Evolutionary conservation across 192 early-diverging fungal genomes (phyloP).

Genomic region (Mortierella alpina): DNA sequence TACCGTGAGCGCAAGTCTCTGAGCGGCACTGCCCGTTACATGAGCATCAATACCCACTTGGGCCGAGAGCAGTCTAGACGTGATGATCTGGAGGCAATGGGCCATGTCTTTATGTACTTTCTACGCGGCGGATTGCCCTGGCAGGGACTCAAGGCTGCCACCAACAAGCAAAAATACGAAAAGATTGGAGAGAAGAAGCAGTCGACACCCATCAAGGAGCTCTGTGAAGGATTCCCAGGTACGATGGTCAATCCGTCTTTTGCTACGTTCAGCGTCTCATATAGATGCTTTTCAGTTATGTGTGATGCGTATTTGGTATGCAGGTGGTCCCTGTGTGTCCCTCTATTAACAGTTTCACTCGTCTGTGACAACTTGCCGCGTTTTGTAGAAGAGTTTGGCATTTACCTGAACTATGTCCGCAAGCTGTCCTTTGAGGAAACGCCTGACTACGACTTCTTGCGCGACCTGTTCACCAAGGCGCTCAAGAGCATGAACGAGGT

Average conservation of each 20-base stretch:
- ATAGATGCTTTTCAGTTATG: not conserved
- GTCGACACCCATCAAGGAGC: constrained; percentile 84
- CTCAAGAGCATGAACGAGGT: constrained; percentile 73
- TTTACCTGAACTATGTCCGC: constrained; percentile 89
- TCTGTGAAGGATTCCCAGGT: constrained; percentile 90
- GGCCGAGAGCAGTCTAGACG: constrained; percentile 88
- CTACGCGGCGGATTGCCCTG: constrained; percentile 93
- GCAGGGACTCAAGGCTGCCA: constrained; percentile 97
- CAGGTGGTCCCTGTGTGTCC: not conserved
- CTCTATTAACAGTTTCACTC: not conserved
- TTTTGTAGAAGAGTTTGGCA: constrained; percentile 84
- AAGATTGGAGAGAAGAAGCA: constrained; percentile 99
- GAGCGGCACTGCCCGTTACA: constrained; percentile 96
- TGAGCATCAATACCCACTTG: constrained; percentile 98
- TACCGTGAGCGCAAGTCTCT: constrained; percentile 95
- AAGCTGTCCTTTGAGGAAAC: constrained; percentile 94
- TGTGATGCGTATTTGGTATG: not conserved
- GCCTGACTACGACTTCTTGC: constrained; percentile 95
- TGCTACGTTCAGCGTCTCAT: not conserved
- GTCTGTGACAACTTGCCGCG: not conserved
- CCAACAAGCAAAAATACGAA: constrained; percentile 99
- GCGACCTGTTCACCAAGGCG: constrained; percentile 84
- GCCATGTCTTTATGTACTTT: constrained; percentile 99
- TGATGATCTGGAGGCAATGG: constrained; percentile 96
- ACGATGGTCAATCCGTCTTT: not conserved